Evolutionary conservation across 805 yeast genomes (phyloP).

Genomic region (Ogataea minuta): DNA sequence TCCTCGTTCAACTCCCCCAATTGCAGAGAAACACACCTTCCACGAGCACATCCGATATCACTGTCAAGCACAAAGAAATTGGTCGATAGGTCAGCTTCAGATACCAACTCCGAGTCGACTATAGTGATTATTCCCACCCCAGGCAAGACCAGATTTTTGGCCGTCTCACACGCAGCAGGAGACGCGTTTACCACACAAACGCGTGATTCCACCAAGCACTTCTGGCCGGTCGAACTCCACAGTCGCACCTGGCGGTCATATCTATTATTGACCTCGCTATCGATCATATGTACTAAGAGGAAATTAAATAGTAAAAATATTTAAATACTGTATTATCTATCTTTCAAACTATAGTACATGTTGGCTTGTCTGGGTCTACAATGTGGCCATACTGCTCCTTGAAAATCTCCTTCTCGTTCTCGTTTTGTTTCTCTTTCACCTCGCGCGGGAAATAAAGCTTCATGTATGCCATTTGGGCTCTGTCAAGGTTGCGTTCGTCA

Average conservation of each 20-base stretch:
- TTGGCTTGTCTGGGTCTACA: constrained; percentile 28
- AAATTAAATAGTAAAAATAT: neutral
- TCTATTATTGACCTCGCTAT: constrained; percentile 42
- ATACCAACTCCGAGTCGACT: constrained; percentile 45
- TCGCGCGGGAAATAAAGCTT: constrained; percentile 64
- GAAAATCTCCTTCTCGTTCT: constrained; percentile 48
- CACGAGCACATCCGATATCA: constrained; percentile 43
- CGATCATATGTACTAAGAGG: constrained; percentile 25
- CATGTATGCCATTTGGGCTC: constrained; percentile 49
- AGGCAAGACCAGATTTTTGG: constrained; percentile 78
- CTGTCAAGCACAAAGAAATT: constrained; percentile 59
- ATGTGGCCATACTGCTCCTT: constrained; percentile 40
- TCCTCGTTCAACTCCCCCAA: constrained; percentile 63
- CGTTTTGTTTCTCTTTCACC: constrained; percentile 58
- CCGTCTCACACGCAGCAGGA: constrained; percentile 59
- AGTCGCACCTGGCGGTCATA: constrained; percentile 87
- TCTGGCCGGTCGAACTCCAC: constrained; percentile 83
- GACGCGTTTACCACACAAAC: constrained; percentile 61
- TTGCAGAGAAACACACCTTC: constrained; percentile 38
- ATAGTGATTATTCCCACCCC: constrained; percentile 62
- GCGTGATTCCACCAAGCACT: constrained; percentile 50
- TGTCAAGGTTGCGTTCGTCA: constrained; percentile 58
- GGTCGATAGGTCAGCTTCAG: constrained; percentile 43
- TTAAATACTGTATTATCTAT: neutral
- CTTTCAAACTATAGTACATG: constrained; percentile 21